Conservation (phyloP, 495 filamentous ascomycete genomes). For the Paragyromitra xinjiangensis region DNA sequence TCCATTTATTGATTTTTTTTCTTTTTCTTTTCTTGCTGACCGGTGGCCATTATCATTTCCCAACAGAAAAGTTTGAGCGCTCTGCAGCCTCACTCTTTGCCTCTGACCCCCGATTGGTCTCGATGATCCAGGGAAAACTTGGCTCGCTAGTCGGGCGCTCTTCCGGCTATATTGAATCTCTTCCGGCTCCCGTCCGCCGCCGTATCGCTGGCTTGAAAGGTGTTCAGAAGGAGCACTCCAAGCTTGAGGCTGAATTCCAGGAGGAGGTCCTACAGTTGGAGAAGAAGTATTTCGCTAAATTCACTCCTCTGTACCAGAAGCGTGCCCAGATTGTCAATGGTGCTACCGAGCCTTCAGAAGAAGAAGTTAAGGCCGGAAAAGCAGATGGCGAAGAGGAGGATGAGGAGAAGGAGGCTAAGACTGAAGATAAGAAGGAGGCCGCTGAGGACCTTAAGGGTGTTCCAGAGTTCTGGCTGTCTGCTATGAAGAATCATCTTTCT, state of each 20-base stretch:
- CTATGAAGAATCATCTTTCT: constrained; percentile 99
- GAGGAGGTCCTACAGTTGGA: constrained; percentile 96
- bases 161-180: constrained; percentile 96
- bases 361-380: constrained; percentile 86
- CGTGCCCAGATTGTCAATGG: constrained; percentile 94
- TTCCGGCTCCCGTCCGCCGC: constrained; percentile 85
- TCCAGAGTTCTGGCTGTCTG: constrained; percentile 98
- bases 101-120: constrained; percentile 88
- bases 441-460: constrained; percentile 72
- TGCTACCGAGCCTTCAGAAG: constrained; percentile 80
- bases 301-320: constrained; percentile 96
- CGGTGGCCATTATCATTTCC: constrained; percentile 23
- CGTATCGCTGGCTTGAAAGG: constrained; percentile 95
- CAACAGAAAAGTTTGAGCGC: constrained; percentile 85
- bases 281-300: constrained; percentile 99
- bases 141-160: constrained; percentile 91
- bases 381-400: constrained; percentile 75
- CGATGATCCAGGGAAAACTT: constrained; percentile 97
- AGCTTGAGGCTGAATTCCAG: constrained; percentile 97
- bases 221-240: constrained; percentile 97
- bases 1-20: constrained; percentile 46
- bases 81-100: constrained; percentile 91
- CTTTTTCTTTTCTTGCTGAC: constrained; percentile 42
- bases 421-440: constrained; percentile 65
- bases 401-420: constrained; percentile 62